Evolutionary conservation across 164 flowering plant genomes (phyloP), one percentile per base, ranked within the genome.

Genomic region (Houttuynia cordata): DNA sequence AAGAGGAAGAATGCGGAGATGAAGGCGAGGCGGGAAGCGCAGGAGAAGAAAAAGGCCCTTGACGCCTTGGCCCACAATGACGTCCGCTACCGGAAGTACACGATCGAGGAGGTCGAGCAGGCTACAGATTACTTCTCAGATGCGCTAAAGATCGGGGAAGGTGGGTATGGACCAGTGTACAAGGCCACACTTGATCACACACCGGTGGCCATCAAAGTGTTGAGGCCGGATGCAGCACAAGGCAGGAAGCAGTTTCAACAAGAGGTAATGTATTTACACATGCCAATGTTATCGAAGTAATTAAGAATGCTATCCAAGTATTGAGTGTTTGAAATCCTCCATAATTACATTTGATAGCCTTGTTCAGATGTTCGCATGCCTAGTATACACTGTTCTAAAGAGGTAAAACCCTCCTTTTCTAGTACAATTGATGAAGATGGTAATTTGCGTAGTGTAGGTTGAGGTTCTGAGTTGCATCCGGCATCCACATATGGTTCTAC

Each of bases 101-200:
- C 68, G 37, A 80, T 84, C 20, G 76, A 83, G 13, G 91, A 87
- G 73, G 78, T 87, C 22, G 83, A 80, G 70, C 64, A 25, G 22
- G 88, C 95, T 14, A 87, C 95, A 5, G 64, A 75, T 3, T 64
- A 58, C 18, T 84, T 84, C 65, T 25, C 85, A 0, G 66, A 52
- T 0, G 45, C 70, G 1, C 52, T 63, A 21, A 87, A 79, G 65
- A 80, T 87, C 23, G 95, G 95, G 1, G 95, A 87, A 77, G 95
- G 91, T 42, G 95, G 95, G 22, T 85, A 87, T 63, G 95, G 95
- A 24, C 88, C 95, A 10, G 91, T 87, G 1, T 87, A 69, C 53
- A 78, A 72, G 68, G 82, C 78, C 22, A 70, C 40, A 25, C 79
- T 87, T 23, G 88, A 84, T 66, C 87, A 87, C 61, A 87, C 95